Percentiles rank a stretch among this genome's conserved stretches.
Conservation (phyloP, 2,329 filamentous ascomycete genomes). For the Trematosphaeria pertusa region DNA sequence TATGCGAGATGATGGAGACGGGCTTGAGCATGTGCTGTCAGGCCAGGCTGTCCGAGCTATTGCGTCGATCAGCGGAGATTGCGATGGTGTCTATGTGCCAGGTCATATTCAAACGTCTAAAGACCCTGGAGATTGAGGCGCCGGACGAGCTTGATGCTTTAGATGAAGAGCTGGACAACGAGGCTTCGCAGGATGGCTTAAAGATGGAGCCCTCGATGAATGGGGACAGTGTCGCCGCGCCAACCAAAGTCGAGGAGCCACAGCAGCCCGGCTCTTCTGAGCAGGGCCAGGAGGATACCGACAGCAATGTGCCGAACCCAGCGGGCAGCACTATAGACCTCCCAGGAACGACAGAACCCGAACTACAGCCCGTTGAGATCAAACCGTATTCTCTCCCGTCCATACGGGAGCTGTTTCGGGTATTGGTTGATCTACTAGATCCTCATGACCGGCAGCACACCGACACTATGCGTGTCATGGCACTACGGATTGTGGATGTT, state of each 20-base stretch:
- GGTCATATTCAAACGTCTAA: slow-evolving; percentile 93
- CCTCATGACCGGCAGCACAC: slow-evolving; percentile 92
- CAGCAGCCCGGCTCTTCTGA: slow-evolving; percentile 43
- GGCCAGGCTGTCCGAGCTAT: slow-evolving; percentile 84
- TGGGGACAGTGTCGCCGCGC: slow-evolving; percentile 60
- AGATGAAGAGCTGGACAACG: slow-evolving; percentile 70
- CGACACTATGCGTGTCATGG: slow-evolving; percentile 97
- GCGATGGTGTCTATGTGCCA: slow-evolving; percentile 99
- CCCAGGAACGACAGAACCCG: slow-evolving; percentile 48
- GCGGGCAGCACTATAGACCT: slow-evolving; percentile 54
- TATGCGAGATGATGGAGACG: slow-evolving; percentile 99
- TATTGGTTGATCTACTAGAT: slow-evolving; percentile 90
- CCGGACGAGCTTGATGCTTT: slow-evolving; percentile 70
- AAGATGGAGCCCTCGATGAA: slow-evolving; percentile 84
- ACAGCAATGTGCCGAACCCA: slow-evolving; percentile 46
- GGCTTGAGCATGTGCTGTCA: slow-evolving; percentile 97
- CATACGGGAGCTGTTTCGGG: slow-evolving; percentile 91
- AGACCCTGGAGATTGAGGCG: slow-evolving; percentile 80
- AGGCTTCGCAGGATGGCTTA: slow-evolving; percentile 69
- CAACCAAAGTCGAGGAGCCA: slow-evolving; percentile 43
- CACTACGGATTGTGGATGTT: slow-evolving; percentile 93
- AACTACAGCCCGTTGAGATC: slow-evolving; percentile 63
- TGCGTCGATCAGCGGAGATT: slow-evolving; percentile 91
- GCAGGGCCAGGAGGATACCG: slow-evolving; percentile 43
- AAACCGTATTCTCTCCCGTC: slow-evolving; percentile 93